Base-by-base conservation (phyloP, 495 filamentous ascomycete genomes). In the Penicillium ucsense region DNA sequence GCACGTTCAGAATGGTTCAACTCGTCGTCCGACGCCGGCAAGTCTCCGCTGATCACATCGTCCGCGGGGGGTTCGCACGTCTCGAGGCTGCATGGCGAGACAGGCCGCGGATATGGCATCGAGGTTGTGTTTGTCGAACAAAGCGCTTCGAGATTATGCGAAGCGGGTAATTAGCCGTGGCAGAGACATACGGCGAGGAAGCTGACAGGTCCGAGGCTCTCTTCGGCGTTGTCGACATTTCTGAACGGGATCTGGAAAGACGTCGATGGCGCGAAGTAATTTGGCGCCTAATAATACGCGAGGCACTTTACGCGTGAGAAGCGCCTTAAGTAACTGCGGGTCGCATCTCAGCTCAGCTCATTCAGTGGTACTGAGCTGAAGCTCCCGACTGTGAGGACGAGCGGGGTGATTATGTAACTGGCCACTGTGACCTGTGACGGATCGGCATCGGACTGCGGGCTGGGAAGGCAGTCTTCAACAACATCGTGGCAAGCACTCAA, bases 1-100 rank as follows among this genome's bases (percentile, higher is more conserved):
- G 63, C 57, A n/a, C 73, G 70, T 8, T 56, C 56, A 27, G 56
- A 45, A 31, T 76, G 70, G 20, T 72, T 65, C 7, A 80, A 64
- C 46, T 84, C 78, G 50, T 74, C 72, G 40, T 87, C 83, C 10
- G 82, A 84, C 20, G 74, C 80, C 3, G 66, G 44, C 38, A 68
- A 62, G 6, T 73, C 61, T 45, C 79, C 64, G 30, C 70, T 55
- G 29, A 72, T 60, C 27, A 65, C 45, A 10, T 66, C 52, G 4
- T 62, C 50, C 5, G 62, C 51, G 10, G 67, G 59, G 34, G 71
- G 63, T 41, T 74, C 71, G 47, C 70, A 78, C 48, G 77, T 61
- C 53, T 74, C 71, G 38, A 74, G 51, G 6, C 61, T 56, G 45
- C 71, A 47, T 44, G 67, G 67, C 45, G 67, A 55, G 61, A 68